Conservation (phyloP, 108 stramenopile species). For the Fistulifera pelliculosa region DNA sequence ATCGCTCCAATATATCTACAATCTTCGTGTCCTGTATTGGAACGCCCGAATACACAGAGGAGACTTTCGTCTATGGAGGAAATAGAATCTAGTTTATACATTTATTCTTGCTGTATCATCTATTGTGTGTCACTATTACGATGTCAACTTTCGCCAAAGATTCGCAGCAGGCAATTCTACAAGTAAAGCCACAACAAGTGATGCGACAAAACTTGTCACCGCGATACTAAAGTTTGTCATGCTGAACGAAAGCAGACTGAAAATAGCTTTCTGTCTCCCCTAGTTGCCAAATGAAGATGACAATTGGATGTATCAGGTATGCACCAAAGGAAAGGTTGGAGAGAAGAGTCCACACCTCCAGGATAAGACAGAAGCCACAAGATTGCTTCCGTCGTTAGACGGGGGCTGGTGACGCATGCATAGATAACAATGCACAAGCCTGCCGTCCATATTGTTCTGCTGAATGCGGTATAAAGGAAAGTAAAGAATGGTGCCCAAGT, state of each 20-base stretch:
- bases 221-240: constrained; percentile 25
- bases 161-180: constrained; percentile 31
- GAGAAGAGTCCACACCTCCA: constrained; percentile 45
- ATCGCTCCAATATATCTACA: too few species aligned
- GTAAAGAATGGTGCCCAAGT: constrained; percentile 20
- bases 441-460: constrained; percentile 31
- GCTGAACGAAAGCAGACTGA: constrained; percentile 20
- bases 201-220: constrained; percentile 27
- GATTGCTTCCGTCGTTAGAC: neutral
- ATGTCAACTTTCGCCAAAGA: neutral
- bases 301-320: constrained; percentile 50
- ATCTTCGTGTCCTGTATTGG: too few species aligned
- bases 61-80: too few species aligned
- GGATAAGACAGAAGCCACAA: constrained; percentile 16
- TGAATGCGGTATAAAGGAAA: constrained; percentile 27
- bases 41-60: too few species aligned
- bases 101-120: too few species aligned
- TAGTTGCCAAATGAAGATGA: constrained; percentile 37
- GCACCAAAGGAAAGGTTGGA: constrained; percentile 35
- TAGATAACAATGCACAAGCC: constrained; percentile 24
- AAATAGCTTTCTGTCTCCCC: constrained; percentile 26
- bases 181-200: constrained; percentile 18
- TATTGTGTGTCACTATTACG: too few species aligned
- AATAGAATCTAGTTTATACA: too few species aligned
- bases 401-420: constrained; percentile 17